Evolutionary conservation across 441 rosid species (phyloP).

Genomic region (Adansonia gregorii): DNA sequence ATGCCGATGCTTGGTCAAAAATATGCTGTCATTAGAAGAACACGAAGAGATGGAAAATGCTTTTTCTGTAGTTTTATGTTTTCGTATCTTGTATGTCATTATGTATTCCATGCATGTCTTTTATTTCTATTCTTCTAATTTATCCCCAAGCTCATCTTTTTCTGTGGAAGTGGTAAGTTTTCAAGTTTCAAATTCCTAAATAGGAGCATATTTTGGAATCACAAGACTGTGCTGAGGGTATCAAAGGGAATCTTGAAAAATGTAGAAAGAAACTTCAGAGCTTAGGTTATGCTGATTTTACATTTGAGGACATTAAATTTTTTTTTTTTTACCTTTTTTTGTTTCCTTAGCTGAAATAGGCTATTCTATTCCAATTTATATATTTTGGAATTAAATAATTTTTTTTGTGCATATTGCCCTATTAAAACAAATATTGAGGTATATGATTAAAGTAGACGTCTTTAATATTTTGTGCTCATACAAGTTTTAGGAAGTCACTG

Average conservation of each 20-base stretch:
- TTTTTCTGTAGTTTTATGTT: constrained; percentile 91
- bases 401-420: constrained; percentile 1
- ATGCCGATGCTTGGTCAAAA: constrained; percentile 59
- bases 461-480: background rate
- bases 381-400: background rate
- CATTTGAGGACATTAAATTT: constrained; percentile 96
- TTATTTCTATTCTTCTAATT: constrained; percentile 1
- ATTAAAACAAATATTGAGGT: background rate
- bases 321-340: background rate
- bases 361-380: background rate
- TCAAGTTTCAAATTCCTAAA: constrained; percentile 19
- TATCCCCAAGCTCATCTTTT: constrained; percentile 13
- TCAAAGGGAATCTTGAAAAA: constrained; percentile 74
- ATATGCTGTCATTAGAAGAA: constrained; percentile 73
- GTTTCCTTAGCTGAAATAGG: background rate
- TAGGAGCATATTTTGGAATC: constrained; percentile 79
- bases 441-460: background rate
- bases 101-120: background rate
- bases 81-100: constrained; percentile 71
- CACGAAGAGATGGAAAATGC: constrained; percentile 95
- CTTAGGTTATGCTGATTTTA: constrained; percentile 87
- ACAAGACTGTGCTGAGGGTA: constrained; percentile 75
- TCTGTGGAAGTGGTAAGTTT: constrained; percentile 16
- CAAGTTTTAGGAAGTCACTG: background rate
- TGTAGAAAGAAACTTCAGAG: constrained; percentile 79